Conservation (phyloP, 2,329 filamentous ascomycete genomes). For the Botrytis paeoniae region DNA sequence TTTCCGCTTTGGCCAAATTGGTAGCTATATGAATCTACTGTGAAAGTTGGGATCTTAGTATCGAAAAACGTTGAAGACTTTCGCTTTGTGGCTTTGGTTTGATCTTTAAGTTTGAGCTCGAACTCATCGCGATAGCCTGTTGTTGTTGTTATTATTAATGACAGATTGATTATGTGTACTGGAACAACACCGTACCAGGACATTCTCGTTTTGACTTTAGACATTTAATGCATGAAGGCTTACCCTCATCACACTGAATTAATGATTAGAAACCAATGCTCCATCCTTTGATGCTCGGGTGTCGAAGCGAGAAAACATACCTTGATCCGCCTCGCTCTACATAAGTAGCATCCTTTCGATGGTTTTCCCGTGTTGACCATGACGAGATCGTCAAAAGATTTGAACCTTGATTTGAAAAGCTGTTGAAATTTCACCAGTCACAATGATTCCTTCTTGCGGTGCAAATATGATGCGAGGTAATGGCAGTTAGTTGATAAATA, state of each 20-base stretch:
- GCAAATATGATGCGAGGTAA: background rate
- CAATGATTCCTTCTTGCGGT: background rate
- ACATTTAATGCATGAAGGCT: conserved; percentile 61
- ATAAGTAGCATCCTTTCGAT: conserved; percentile 22
- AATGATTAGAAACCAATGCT: background rate
- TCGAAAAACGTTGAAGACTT: background rate
- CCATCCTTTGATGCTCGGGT: background rate
- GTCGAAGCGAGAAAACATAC: background rate
- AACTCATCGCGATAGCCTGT: conserved; percentile 9
- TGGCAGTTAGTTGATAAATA: background rate
- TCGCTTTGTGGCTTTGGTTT: background rate
- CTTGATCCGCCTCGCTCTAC: conserved; percentile 23
- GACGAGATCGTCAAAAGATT: background rate
- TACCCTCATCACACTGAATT: conserved; percentile 61
- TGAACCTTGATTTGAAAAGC: background rate
- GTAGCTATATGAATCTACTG: background rate
- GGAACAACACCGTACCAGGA: conserved; percentile 49
- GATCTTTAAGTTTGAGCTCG: conserved; percentile 2
- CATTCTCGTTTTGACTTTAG: conserved; percentile 58
- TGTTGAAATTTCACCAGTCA: background rate
- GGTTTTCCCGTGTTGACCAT: conserved; percentile 18
- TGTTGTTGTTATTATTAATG: background rate
- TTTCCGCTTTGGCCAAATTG: background rate
- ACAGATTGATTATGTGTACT: background rate
- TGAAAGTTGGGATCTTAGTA: background rate